Percentiles rank a stretch among this genome's conserved stretches.
Evolutionary conservation across 148 eudicot genomes (phyloP).

Genomic region (Polygonum aviculare): DNA sequence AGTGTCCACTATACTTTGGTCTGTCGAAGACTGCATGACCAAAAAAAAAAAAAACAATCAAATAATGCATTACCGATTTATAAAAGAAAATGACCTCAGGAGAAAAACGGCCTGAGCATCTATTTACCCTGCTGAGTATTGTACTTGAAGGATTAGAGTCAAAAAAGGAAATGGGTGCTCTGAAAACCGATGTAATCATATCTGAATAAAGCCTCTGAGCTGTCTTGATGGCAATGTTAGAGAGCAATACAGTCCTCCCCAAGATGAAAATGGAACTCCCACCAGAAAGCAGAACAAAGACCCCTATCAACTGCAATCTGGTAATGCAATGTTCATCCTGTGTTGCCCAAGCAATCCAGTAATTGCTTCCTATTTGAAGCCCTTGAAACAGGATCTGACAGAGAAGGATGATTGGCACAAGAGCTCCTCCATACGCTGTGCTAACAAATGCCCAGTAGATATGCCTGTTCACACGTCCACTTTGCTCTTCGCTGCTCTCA

Average conservation of each 20-base stretch:
- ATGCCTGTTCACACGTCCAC: constrained; percentile 59
- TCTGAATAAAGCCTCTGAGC: constrained; percentile 47
- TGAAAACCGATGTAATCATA: constrained; percentile 62
- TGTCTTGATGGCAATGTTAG: constrained; percentile 75
- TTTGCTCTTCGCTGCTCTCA: constrained; percentile 40
- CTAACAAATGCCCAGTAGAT: constrained; percentile 61
- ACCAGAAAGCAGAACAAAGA: constrained; percentile 54
- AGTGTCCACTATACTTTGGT: constrained; percentile 80
- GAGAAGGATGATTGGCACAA: constrained; percentile 64
- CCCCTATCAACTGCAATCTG: constrained; percentile 37
- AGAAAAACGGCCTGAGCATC: not conserved
- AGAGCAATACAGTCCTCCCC: constrained; percentile 69
- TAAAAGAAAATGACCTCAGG: not conserved
- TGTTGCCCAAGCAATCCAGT: constrained; percentile 91
- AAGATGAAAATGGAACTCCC: constrained; percentile 73
- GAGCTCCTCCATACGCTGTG: constrained; percentile 67
- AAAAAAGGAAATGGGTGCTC: constrained; percentile 80
- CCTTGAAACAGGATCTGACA: constrained; percentile 74
- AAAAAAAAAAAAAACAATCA: not conserved
- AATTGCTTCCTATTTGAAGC: constrained; percentile 70
- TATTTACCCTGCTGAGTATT: constrained; percentile 61
- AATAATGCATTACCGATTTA: no score
- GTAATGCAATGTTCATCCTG: constrained; percentile 44
- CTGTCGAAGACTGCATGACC: constrained; percentile 66
- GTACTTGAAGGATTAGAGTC: constrained; percentile 80